Conservation (phyloP, 768 basidiomycete genomes). For the Pholiota conissans region DNA sequence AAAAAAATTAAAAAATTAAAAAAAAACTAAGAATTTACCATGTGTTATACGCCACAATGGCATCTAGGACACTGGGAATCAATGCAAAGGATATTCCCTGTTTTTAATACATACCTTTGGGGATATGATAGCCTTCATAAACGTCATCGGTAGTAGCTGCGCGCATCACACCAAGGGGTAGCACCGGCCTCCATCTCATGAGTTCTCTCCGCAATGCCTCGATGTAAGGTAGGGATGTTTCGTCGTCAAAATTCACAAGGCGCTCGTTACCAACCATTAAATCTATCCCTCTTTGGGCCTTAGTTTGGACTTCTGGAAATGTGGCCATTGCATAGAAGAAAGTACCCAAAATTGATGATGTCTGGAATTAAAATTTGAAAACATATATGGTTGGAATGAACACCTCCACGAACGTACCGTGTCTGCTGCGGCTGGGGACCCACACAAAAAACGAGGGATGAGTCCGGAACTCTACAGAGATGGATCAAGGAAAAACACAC, state of each 20-base stretch:
- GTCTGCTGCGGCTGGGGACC: neutral
- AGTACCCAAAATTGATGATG: neutral
- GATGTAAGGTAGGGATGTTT: neutral
- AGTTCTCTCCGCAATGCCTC: neutral
- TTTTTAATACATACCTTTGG: neutral
- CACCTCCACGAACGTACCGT: no score
- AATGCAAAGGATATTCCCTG: neutral
- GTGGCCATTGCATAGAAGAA: slow-evolving; percentile 1
- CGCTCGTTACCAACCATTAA: neutral
- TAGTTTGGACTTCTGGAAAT: neutral
- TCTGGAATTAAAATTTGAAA: slow-evolving; percentile 25
- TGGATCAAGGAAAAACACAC: neutral
- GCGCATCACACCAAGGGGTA: neutral
- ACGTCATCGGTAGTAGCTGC: neutral
- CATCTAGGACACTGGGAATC: neutral
- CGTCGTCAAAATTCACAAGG: neutral
- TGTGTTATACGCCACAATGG: neutral
- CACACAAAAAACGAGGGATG: neutral
- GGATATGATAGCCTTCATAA: slow-evolving; percentile 2
- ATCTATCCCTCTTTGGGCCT: neutral
- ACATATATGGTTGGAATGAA: slow-evolving; percentile 29
- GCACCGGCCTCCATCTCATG: slow-evolving; percentile 1
- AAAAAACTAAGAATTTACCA: no score
- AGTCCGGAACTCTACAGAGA: neutral
- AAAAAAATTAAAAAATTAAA: no score